Evolutionary conservation across 805 yeast genomes (phyloP), one percentile per base, ranked within the genome.

Genomic region (Candida tammaniensis): DNA sequence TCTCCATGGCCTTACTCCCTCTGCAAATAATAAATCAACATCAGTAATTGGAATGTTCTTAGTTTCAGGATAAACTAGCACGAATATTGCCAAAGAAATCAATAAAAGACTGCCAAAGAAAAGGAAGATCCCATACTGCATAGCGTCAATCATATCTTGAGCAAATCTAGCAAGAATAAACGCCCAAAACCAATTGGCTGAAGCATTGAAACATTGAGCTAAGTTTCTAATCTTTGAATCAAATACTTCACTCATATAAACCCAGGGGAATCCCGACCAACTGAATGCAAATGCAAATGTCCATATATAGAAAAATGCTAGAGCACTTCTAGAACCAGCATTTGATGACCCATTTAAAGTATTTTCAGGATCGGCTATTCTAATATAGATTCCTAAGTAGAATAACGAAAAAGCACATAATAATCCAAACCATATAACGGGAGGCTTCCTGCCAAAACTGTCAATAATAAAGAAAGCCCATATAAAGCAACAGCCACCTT

Each of bases 151-250:
- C 56, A 72, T 72, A 40, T 70, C 54, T 17, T 69, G 65, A 8
- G 74, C 64, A 42, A 62, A 65, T 40, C 72, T 57, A 5, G 72
- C 73, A 55, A 70, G 63, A 37, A 72, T 61, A 43, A 72, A 72
- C 5, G 71, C 72, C 67, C 74, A 68, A 44, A 69, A 63, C 77
- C 77, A 70, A 35, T 68, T 66, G 17, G 70, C 57, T 6, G 71
- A 56, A 0, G 74, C 68, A 39, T 68, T 68, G 34, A 70, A 51
- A 16, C 70, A 63, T 41, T 63, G 68, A 11, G 68, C 64, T 5
- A 63, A 61, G 9, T 65, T 63, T 44, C 76, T 51, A 26, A 69
- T 59, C 15, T 64, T 59, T 27, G 64, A 63, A n/a, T 67, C 63
- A 45, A 67, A 69, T 12, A 69, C 64, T 40, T 71, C 77, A 5